These are phyloP conservation scores for Pseudognaphalium luteoalbum DNA, from an alignment of 129 eudicot genomes.

Conservation along the genomic window DNA sequence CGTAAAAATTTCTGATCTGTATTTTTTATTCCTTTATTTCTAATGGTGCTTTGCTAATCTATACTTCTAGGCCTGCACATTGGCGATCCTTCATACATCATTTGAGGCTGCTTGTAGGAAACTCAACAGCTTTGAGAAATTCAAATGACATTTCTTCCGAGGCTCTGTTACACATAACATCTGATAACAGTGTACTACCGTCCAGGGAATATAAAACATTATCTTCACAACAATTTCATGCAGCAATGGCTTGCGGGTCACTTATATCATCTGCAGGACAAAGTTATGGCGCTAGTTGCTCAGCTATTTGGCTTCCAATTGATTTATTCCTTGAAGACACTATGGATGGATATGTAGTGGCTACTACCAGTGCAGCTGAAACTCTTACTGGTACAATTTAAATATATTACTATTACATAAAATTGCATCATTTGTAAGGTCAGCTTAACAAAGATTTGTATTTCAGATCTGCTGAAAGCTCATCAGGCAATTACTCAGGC, in stretches of 20 bases:
- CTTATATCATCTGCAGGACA: conserved; percentile 69
- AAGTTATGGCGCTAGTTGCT: conserved; percentile 56
- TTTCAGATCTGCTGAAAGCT: conserved; percentile 76
- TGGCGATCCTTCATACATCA: conserved; percentile 66
- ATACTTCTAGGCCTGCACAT: conserved; percentile 55
- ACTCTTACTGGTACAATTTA: conserved; percentile 61
- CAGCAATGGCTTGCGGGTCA: conserved; percentile 68
- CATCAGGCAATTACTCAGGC: conserved; percentile 80
- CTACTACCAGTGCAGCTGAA: conserved; percentile 89
- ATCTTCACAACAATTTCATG: conserved; percentile 65
- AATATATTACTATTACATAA: neutral
- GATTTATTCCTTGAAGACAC: conserved; percentile 88
- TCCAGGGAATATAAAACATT: conserved; percentile 56
- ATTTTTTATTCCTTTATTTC: conserved; percentile 18
- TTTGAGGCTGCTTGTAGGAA: conserved; percentile 57
- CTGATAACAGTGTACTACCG: conserved; percentile 48
- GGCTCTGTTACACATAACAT: conserved; percentile 66
- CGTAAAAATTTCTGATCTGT: conserved; percentile 15
- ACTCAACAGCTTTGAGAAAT: conserved; percentile 61
- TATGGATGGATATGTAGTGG: conserved; percentile 76
- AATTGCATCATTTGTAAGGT: conserved; percentile 2
- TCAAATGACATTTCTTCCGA: conserved; percentile 67
- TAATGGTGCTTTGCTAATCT: conserved; percentile 26
- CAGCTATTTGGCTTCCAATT: conserved; percentile 81
- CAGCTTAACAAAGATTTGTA: conserved; percentile 16